These are phyloP conservation scores for Suillus americanus DNA, from an alignment of 768 basidiomycete species.

Conservation along the genomic window DNA sequence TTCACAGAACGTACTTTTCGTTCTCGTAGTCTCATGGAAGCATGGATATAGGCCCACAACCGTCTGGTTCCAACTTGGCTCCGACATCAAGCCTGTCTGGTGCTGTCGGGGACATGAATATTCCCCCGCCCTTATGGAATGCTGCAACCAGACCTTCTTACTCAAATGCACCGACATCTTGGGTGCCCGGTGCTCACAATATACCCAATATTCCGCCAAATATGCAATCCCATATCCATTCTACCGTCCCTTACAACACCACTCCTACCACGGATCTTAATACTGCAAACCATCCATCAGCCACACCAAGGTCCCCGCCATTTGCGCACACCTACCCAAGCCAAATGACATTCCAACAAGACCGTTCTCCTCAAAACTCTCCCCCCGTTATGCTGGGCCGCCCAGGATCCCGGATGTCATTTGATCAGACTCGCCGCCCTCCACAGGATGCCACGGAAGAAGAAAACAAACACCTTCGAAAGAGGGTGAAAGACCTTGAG, in stretches of 20 bases:
- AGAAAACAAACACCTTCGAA: conserved; percentile 56
- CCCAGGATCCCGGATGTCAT: conserved; percentile 26
- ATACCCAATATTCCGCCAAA: conserved; percentile 8
- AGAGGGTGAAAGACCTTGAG: conserved; percentile 63
- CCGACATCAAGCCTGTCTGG: conserved; percentile 52
- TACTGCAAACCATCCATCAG: conserved; percentile 20
- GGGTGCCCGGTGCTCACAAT: conserved; percentile 9
- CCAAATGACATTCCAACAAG: conserved; percentile 10
- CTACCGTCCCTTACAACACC: conserved; percentile 23
- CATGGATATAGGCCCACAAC: conserved; percentile 27
- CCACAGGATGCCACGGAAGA: conserved; percentile 37
- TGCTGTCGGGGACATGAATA: conserved; percentile 57
- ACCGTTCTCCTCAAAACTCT: conserved; percentile 1
- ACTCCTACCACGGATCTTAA: conserved; percentile 19
- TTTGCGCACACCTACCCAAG: conserved; percentile 5
- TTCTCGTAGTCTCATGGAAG: conserved; percentile 19
- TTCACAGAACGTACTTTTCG: conserved; percentile 21
- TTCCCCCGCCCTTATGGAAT: conserved; percentile 35
- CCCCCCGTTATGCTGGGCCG: conserved; percentile 8
- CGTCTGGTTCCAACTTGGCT: conserved; percentile 44
- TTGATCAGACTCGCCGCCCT: conserved; percentile 25
- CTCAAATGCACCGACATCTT: conserved; percentile 9
- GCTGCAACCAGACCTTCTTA: conserved; percentile 21
- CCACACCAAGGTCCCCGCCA: conserved; percentile 14
- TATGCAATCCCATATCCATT: conserved; percentile 25